Evolutionary conservation across 768 basidiomycete species (phyloP).

Genomic region (Mycena albidolilacea): DNA sequence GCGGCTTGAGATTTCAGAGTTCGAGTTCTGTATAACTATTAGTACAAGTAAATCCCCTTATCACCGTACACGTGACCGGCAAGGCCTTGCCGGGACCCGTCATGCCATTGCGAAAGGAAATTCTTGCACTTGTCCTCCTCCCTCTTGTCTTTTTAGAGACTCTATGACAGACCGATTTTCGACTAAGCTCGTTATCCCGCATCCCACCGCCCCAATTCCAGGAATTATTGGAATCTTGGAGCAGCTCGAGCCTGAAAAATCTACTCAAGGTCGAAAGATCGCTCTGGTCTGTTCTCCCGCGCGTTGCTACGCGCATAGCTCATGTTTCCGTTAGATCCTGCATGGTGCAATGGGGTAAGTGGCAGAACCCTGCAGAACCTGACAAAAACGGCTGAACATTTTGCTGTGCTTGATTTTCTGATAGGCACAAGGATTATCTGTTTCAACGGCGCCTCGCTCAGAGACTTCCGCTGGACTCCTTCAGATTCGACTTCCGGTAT

Average conservation of each 20-base stretch:
- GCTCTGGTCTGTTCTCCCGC: constrained; percentile 69
- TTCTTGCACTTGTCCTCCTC: constrained; percentile 1
- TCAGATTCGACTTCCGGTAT: constrained; percentile 90
- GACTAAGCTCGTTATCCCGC: constrained; percentile 69
- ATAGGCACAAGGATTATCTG: constrained; percentile 87
- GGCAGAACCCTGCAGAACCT: constrained; percentile 45
- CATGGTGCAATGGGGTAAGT: constrained; percentile 86
- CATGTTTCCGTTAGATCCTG: constrained; percentile 67
- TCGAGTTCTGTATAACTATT: too few species aligned
- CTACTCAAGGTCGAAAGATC: constrained; percentile 72
- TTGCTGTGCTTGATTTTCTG: constrained; percentile 43
- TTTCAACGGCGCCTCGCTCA: constrained; percentile 82
- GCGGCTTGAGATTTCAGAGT: too few species aligned
- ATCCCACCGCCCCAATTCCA: constrained; percentile 54
- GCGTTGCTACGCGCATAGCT: constrained; percentile 35
- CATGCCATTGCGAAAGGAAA: background rate
- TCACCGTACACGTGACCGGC: constrained; percentile 13
- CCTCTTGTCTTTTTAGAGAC: background rate
- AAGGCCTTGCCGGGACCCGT: constrained; percentile 1
- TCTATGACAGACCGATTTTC: constrained; percentile 54
- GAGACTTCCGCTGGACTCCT: constrained; percentile 81
- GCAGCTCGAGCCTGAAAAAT: constrained; percentile 64
- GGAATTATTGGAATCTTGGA: constrained; percentile 72
- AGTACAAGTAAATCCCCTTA: too few species aligned
- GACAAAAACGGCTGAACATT: constrained; percentile 38